Conservation (phyloP, 129 eudicot species). For the Scalesia atractyloides region DNA sequence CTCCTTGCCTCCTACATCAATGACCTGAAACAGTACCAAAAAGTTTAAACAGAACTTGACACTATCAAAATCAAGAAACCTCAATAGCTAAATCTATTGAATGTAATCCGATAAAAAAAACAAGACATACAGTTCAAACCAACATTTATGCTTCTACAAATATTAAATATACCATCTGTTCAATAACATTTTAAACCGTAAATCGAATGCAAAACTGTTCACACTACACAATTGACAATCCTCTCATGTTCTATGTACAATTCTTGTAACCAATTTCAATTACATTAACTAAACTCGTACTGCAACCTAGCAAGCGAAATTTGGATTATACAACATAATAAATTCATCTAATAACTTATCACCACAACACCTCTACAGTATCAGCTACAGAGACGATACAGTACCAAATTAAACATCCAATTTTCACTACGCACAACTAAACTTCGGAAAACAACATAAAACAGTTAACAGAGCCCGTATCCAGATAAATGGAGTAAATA, state of each 20-base stretch:
- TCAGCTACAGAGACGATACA: constrained; percentile 5
- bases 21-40: constrained; percentile 51
- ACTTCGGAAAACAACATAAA: constrained; percentile 2
- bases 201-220: not conserved
- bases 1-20: constrained; percentile 88
- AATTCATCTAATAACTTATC: not conserved
- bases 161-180: not conserved
- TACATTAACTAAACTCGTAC: not conserved
- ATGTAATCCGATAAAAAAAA: not conserved
- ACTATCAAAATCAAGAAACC: constrained; percentile 13
- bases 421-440: constrained; percentile 23
- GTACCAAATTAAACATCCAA: not conserved
- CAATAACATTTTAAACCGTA: not conserved
- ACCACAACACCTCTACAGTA: constrained; percentile 10
- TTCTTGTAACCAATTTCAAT: too few species aligned
- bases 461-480: constrained; percentile 9
- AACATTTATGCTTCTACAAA: not conserved
- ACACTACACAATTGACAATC: not conserved
- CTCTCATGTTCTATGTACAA: not conserved
- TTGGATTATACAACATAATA: not conserved
- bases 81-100: constrained; percentile 11
- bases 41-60: constrained; percentile 7
- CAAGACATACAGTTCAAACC: not conserved
- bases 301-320: not conserved
- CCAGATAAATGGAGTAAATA: not conserved